These are phyloP conservation scores for Mortierella sp. DNA, from an alignment of 371 early-diverging fungal species.

Conservation along the genomic window DNA sequence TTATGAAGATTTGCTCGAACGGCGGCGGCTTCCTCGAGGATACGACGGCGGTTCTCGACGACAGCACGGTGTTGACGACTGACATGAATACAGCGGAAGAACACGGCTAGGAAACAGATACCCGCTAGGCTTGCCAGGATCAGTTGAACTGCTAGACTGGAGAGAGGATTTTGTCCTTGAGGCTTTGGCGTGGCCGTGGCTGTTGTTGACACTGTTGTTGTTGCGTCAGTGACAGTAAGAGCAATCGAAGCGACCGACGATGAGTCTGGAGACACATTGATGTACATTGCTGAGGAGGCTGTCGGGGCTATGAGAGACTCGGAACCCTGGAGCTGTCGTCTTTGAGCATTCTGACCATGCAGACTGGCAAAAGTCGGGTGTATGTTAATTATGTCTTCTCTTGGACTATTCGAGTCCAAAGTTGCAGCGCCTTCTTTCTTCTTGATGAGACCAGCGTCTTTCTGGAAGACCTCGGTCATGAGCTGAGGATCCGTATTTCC, in stretches of 20 bases:
- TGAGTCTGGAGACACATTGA: no score
- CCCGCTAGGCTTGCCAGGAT: slow-evolving; percentile 20
- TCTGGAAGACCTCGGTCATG: slow-evolving; percentile 12
- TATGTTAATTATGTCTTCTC: no score
- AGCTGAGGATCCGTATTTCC: slow-evolving; percentile 7
- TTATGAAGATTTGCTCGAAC: background rate
- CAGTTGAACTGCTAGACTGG: slow-evolving; percentile 20
- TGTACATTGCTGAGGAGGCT: no score
- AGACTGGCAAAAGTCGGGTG: background rate
- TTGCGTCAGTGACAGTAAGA: background rate
- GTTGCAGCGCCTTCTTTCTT: background rate
- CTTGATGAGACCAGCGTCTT: background rate
- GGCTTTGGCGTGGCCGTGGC: slow-evolving; percentile 5
- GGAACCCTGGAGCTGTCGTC: no score
- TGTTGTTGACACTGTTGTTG: background rate
- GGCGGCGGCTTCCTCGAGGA: background rate
- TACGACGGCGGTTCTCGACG: slow-evolving; percentile 7
- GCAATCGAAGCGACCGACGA: no score
- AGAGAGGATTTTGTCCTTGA: slow-evolving; percentile 19
- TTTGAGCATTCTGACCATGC: no score
- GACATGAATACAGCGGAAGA: slow-evolving; percentile 21
- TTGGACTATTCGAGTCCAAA: no score
- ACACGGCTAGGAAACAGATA: slow-evolving; percentile 11
- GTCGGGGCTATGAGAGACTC: no score
- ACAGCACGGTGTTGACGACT: slow-evolving; percentile 14